Conservation (phyloP, 106 monocot genomes). For the Apostasia shenzhenica region DNA sequence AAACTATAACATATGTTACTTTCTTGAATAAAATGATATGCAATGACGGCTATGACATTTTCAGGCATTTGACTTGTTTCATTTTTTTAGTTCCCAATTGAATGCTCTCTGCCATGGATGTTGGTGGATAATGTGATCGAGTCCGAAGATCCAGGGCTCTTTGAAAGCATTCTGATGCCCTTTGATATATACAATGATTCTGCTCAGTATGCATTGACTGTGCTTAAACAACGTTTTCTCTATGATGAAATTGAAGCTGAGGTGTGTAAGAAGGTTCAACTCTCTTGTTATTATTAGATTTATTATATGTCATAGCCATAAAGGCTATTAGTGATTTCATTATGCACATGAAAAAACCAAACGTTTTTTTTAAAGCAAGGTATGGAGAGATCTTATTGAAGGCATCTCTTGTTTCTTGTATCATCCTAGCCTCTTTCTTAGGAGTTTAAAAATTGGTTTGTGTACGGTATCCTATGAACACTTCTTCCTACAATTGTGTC, state of each 20-base stretch:
- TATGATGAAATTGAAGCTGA: conserved; percentile 99
- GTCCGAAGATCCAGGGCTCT: conserved; percentile 73
- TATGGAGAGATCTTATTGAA: no score
- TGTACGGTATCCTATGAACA: no score
- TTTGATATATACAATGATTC: conserved; percentile 99
- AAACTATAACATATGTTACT: not conserved
- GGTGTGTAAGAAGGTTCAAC: conserved; percentile 28
- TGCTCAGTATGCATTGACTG: conserved; percentile 75
- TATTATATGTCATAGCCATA: no score
- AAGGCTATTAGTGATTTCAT: no score
- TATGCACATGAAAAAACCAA: no score
- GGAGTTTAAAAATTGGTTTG: no score
- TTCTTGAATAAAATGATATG: not conserved
- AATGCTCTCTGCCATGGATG: conserved; percentile 99
- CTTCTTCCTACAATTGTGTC: no score
- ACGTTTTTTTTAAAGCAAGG: no score
- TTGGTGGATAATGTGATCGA: conserved; percentile 81
- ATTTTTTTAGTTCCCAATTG: conserved; percentile 83
- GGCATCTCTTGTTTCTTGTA: no score
- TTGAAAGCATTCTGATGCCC: conserved; percentile 92
- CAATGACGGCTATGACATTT: no score
- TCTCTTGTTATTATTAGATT: no score
- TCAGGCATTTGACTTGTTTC: conserved; percentile 1
- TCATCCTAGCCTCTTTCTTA: no score
- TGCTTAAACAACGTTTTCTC: conserved; percentile 88